Base-by-base conservation (phyloP, 148 eudicot species). In the Simmondsia chinensis region DNA sequence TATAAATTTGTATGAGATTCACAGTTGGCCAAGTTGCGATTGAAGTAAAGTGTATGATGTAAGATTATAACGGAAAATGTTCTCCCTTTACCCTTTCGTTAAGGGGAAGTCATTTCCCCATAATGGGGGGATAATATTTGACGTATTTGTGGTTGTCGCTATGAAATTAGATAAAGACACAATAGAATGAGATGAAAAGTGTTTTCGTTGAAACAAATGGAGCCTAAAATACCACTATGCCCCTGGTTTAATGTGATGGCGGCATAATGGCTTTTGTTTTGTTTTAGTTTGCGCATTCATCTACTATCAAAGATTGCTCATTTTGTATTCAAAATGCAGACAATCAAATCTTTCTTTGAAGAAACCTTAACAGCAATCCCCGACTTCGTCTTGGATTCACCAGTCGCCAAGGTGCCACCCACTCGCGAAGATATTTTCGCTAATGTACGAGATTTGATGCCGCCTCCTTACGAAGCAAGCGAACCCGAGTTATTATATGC, bases 381-480 rank as follows among this genome's bases (percentile, higher is more conserved):
- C 1, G 99, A 93, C 58, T 66, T 48, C 11, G 89, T 93, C 8
- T 60, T 93, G 73, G 99, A 93, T 72, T 64, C 83, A 68, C 67
- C 83, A 14, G 38, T 77, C 30, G 77, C 60, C 3, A 71, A 54
- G 63, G 63, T 61, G 12, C 66, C 71, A 1, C 56, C 71, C 7
- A 64, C 68, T 38, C 64, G 58, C 36, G 68, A 65, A 18, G 82
- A 79, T 56, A 70, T 55, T 8, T 93, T 93, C 26, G 65, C 79
- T 6, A 58, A 72, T 41, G 72, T 60, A 32, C 57, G 75, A 25
- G 60, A 51, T 28, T 38, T 73, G 65, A 64, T 93, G 33, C 97
- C 97, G 45, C 71, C 84, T 45, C 93, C 82, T 7, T 89, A 78
- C 49, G 42, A 66, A 45, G 29, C 64, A 14, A 63, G 39, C 36